Evolutionary conservation across 106 monocot species (phyloP).

Genomic region (Cymbidium sinense): DNA sequence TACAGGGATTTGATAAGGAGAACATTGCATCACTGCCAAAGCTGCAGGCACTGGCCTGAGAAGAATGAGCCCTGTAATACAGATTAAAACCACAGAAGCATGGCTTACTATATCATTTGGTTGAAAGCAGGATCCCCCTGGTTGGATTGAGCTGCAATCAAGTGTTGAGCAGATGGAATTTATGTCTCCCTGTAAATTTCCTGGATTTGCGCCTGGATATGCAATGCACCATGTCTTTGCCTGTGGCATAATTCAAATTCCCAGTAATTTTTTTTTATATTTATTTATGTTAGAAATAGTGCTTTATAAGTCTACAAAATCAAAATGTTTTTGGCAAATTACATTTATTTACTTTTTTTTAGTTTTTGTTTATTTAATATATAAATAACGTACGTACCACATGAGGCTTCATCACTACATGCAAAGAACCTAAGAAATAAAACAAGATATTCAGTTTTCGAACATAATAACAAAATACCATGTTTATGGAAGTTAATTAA

Average conservation of each 20-base stretch:
- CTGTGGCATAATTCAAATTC: background rate
- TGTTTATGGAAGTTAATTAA: too few relatives aligned
- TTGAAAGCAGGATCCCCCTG: conserved; percentile 14
- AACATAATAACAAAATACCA: too few relatives aligned
- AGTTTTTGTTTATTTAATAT: background rate
- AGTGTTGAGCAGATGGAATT: background rate
- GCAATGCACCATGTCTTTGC: conserved; percentile 18
- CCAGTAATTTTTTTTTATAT: too few relatives aligned
- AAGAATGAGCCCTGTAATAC: conserved; percentile 13
- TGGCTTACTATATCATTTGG: conserved; percentile 12
- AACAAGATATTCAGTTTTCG: too few relatives aligned
- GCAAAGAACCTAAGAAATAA: background rate
- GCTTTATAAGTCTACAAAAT: too few relatives aligned
- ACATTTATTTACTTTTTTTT: background rate
- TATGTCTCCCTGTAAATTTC: background rate
- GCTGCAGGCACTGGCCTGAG: background rate
- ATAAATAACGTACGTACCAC: background rate
- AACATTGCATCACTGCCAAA: conserved; percentile 1
- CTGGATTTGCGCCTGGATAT: background rate
- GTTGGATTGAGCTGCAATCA: conserved; percentile 11
- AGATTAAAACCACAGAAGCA: conserved; percentile 7
- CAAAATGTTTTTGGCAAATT: background rate
- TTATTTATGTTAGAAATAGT: too few relatives aligned
- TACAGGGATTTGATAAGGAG: conserved; percentile 6
- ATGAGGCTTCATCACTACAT: background rate